Percentiles rank a stretch among this genome's conserved stretches.
Evolutionary conservation across 1,139 yeast species (phyloP).

Genomic region (Spathaspora sp.): DNA sequence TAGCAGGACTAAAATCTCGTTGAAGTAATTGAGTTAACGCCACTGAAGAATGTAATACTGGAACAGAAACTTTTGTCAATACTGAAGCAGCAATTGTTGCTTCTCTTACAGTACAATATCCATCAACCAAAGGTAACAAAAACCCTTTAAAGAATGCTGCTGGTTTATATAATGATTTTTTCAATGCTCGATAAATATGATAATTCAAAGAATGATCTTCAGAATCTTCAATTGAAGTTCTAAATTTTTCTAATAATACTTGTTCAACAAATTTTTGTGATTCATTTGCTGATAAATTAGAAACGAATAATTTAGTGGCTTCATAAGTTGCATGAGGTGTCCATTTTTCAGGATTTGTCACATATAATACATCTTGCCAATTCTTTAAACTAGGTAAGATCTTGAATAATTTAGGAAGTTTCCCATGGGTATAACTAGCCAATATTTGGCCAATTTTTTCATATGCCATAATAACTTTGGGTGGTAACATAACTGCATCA

Average conservation of each 20-base stretch:
- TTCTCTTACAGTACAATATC: constrained; percentile 84
- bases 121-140: constrained; percentile 82
- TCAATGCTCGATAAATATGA: constrained; percentile 87
- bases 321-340: constrained; percentile 96
- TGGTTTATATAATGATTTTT: constrained; percentile 92
- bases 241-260: constrained; percentile 80
- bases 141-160: constrained; percentile 98
- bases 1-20: constrained; percentile 83
- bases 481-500: constrained; percentile 78
- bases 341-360: constrained; percentile 91
- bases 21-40: constrained; percentile 85
- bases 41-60: constrained; percentile 94
- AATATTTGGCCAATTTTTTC: constrained; percentile 86
- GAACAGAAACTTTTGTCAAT: constrained; percentile 83
- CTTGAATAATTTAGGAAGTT: constrained; percentile 90
- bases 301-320: constrained; percentile 90
- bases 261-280: constrained; percentile 80
- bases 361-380: constrained; percentile 94
- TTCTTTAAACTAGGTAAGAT: constrained; percentile 88
- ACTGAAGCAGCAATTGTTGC: constrained; percentile 96
- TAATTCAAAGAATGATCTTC: constrained; percentile 75
- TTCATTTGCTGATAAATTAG: constrained; percentile 82
- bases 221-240: constrained; percentile 77
- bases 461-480: constrained; percentile 93
- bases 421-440: constrained; percentile 93